Percentiles rank a stretch among this genome's conserved stretches.
These are phyloP conservation scores for Sporothrix globosa DNA, from an alignment of 2,329 filamentous ascomycete species.

Conservation along the genomic window DNA sequence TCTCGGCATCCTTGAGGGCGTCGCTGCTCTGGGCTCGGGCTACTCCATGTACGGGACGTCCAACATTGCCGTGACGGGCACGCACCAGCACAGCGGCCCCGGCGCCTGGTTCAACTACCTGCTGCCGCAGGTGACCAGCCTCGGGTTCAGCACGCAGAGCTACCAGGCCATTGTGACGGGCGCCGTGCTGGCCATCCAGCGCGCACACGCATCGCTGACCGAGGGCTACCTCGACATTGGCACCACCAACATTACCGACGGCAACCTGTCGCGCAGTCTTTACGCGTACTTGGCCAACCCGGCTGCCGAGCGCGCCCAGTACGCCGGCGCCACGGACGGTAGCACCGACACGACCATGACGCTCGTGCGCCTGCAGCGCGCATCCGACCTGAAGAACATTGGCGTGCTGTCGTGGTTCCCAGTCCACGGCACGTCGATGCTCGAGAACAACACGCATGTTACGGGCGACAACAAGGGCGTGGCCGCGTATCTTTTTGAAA, in stretches of 20 bases:
- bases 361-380: conserved; percentile 74
- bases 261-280: conserved; percentile 86
- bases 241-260: conserved; percentile 69
- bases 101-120: conserved; percentile 95
- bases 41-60: conserved; percentile 76
- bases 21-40: conserved; percentile 68
- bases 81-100: conserved; percentile 89
- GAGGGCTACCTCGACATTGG: conserved; percentile 71
- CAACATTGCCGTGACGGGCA: conserved; percentile 88
- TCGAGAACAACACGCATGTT: conserved; percentile 86
- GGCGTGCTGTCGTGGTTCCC: conserved; percentile 90
- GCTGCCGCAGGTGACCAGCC: conserved; percentile 84
- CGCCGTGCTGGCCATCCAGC: conserved; percentile 75
- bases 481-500: conserved; percentile 80
- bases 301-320: conserved; percentile 69
- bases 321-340: conserved; percentile 57
- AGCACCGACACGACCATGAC: conserved; percentile 71
- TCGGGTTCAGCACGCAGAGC: conserved; percentile 83
- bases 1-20: conserved; percentile 79
- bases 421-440: conserved; percentile 87
- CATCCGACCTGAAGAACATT: conserved; percentile 73
- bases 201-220: conserved; percentile 73
- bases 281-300: conserved; percentile 90
- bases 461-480: conserved; percentile 94
- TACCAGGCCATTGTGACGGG: conserved; percentile 89